Conservation (phyloP, 106 monocot species). For the Allium cepa region DNA sequence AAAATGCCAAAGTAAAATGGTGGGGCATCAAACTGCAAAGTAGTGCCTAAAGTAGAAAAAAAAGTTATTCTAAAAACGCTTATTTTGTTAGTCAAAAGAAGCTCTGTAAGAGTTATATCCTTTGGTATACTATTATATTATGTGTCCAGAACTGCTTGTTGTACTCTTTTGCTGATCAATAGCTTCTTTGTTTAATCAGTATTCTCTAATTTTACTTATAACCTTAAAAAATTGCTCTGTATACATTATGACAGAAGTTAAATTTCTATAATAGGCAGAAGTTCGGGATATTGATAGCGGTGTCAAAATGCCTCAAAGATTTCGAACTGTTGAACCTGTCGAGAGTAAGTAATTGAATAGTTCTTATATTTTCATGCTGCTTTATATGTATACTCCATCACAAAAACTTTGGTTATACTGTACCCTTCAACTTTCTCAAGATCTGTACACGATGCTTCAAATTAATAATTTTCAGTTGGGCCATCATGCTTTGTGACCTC, state of each 20-base stretch:
- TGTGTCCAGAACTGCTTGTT: no score
- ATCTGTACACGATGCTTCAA: no score
- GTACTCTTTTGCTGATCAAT: neutral
- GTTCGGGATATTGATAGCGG: conserved; percentile 92
- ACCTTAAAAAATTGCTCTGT: no score
- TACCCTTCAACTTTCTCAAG: neutral
- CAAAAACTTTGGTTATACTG: neutral
- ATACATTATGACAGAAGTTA: no score
- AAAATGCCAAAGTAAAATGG: no score
- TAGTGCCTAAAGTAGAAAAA: no score
- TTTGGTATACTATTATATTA: no score
- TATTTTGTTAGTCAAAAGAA: no score
- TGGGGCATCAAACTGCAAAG: no score
- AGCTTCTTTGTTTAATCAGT: neutral
- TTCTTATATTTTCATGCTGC: neutral
- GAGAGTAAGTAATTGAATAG: conserved; percentile 51
- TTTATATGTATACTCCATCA: neutral
- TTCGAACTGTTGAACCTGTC: conserved; percentile 88
- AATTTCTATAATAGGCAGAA: conserved; percentile 50
- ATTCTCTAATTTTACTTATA: neutral
- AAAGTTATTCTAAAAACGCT: no score
- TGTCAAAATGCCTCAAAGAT: conserved; percentile 75
- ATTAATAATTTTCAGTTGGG: no score
- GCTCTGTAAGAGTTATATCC: no score
- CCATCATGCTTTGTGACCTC: neutral